phyloP scores from a whole-genome alignment of 768 basidiomycete genomes.

The Suillus plorans region DNA sequence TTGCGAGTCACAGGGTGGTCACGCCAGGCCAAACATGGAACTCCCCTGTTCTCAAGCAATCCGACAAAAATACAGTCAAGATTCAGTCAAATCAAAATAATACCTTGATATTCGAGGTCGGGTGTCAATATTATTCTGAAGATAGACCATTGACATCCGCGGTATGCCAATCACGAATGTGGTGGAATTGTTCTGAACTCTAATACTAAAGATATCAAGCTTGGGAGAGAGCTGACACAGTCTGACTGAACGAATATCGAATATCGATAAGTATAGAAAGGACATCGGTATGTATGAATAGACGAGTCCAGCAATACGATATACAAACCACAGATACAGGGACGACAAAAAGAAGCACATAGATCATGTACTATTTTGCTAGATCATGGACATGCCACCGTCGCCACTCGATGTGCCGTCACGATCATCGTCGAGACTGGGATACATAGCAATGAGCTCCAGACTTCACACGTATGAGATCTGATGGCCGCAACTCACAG shows the following conservation, averaged over 20 bases:
- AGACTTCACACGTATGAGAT: constrained; percentile 5
- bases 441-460: constrained; percentile 13
- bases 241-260: constrained; percentile 7
- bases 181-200: not conserved
- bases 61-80: not conserved
- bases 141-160: not conserved
- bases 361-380: not conserved
- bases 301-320: not conserved
- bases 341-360: constrained; percentile 1
- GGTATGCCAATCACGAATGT: not conserved
- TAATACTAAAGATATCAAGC: constrained; percentile 18
- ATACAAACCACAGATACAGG: constrained; percentile 4
- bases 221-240: constrained; percentile 6
- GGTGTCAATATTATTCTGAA: not conserved
- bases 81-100: not conserved
- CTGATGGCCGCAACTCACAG: constrained; percentile 46
- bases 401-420: constrained; percentile 61
- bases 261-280: constrained; percentile 11
- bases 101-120: not conserved
- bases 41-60: not conserved
- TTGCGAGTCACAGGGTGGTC: not conserved
- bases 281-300: not conserved
- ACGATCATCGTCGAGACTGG: constrained; percentile 67
- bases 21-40: not conserved
- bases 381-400: constrained; percentile 41